Conservation (phyloP, 208 protist genomes). For the Leptomonas seymouri region DNA sequence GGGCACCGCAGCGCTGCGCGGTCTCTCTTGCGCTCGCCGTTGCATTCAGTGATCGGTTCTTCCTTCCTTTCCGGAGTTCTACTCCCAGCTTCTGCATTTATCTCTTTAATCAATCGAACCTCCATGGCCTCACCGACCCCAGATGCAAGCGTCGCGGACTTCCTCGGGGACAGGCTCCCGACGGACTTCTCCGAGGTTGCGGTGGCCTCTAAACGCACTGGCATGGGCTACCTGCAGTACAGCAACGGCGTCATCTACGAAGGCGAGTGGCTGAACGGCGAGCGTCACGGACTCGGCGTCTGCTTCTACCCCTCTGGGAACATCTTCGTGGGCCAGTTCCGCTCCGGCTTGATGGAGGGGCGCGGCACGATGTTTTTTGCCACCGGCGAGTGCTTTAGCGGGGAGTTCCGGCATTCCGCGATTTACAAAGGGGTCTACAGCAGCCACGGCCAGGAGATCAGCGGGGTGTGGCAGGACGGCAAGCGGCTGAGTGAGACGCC, state of each 20-base stretch:
- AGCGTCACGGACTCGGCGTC: slow-evolving; percentile 59
- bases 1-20: no score
- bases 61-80: no score
- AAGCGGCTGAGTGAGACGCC: slow-evolving; percentile 32
- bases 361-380: slow-evolving; percentile 60
- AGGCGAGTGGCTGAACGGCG: slow-evolving; percentile 43
- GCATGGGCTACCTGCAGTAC: slow-evolving; percentile 34
- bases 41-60: no score
- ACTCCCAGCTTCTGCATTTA: no score
- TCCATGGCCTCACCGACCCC: no score
- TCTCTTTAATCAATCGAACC: no score
- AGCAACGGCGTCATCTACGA: slow-evolving; percentile 62
- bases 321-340: slow-evolving; percentile 67
- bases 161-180: slow-evolving; percentile 18
- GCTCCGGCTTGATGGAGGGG: slow-evolving; percentile 53
- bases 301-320: slow-evolving; percentile 65
- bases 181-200: slow-evolving; percentile 16
- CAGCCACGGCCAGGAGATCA: slow-evolving; percentile 30
- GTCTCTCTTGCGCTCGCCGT: no score
- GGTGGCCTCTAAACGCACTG: slow-evolving; percentile 22
- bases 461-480: slow-evolving; percentile 46
- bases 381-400: slow-evolving; percentile 60
- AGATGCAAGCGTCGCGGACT: slow-evolving; percentile 10
- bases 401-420: slow-evolving; percentile 37
- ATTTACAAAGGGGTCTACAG: slow-evolving; percentile 54